These are phyloP conservation scores for Collybiopsis luxurians DNA, from an alignment of 768 basidiomycete genomes.

Conservation along the genomic window DNA sequence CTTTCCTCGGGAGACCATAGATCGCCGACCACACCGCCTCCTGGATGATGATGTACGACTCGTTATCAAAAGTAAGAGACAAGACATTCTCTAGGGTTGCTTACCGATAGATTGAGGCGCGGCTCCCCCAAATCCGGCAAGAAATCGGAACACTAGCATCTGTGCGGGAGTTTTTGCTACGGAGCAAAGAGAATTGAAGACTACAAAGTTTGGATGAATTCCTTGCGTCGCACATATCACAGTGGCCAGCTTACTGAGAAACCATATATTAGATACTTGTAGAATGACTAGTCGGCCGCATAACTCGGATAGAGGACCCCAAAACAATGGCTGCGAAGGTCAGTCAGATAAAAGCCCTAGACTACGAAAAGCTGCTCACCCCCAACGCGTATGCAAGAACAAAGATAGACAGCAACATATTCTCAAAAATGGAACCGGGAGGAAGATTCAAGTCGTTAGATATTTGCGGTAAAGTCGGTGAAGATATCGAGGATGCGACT, in stretches of 20 bases:
- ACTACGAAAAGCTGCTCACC: slow-evolving; percentile 16
- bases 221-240: background rate
- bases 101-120: slow-evolving; percentile 50
- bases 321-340: slow-evolving; percentile 28
- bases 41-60: slow-evolving; percentile 13
- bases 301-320: slow-evolving; percentile 37
- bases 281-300: slow-evolving; percentile 45
- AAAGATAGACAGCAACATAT: slow-evolving; percentile 42
- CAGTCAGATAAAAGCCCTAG: background rate
- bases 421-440: slow-evolving; percentile 30
- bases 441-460: slow-evolving; percentile 13
- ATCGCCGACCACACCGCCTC: slow-evolving; percentile 55
- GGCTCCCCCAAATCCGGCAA: slow-evolving; percentile 62
- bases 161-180: slow-evolving; percentile 50
- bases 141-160: slow-evolving; percentile 58
- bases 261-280: slow-evolving; percentile 57
- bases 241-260: slow-evolving; percentile 32
- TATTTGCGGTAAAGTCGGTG: slow-evolving; percentile 31
- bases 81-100: too few relatives aligned
- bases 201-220: slow-evolving; percentile 16
- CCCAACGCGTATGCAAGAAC: slow-evolving; percentile 37
- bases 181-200: slow-evolving; percentile 48
- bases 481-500: slow-evolving; percentile 47
- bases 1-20: slow-evolving; percentile 51
- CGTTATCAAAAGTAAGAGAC: background rate